Conservation (phyloP, 106 monocot species). For the Narthecium ossifragum region DNA sequence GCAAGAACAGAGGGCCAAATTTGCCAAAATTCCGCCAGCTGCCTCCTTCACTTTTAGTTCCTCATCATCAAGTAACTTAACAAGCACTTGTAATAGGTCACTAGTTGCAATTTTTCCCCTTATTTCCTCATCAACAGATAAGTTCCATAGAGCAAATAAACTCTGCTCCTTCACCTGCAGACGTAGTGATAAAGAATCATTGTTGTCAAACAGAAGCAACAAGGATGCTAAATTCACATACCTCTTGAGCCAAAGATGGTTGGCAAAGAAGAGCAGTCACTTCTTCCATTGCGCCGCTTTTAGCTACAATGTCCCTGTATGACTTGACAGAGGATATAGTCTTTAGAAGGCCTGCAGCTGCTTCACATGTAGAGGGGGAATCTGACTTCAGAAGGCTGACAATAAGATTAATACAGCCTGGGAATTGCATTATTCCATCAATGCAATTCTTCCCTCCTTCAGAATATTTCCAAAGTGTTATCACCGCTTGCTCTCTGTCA, state of each 20-base stretch:
- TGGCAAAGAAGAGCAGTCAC: conserved; percentile 41
- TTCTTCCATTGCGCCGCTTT: conserved; percentile 78
- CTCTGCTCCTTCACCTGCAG: conserved; percentile 73
- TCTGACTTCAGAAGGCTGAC: conserved; percentile 70
- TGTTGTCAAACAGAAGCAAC: neutral
- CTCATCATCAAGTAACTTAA: conserved; percentile 74
- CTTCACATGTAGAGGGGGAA: conserved; percentile 55
- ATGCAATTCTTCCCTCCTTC: conserved; percentile 67
- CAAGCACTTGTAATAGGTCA: conserved; percentile 44
- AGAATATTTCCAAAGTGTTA: conserved; percentile 73
- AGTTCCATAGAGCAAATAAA: conserved; percentile 68
- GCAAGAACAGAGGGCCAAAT: conserved; percentile 47
- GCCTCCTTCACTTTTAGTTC: conserved; percentile 84
- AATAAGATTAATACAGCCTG: conserved; percentile 68
- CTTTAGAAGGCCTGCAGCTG: conserved; percentile 68
- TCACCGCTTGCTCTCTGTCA: conserved; percentile 76
- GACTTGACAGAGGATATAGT: conserved; percentile 51
- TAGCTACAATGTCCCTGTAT: conserved; percentile 50
- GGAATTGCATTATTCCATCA: conserved; percentile 62
- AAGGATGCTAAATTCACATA: conserved; percentile 11
- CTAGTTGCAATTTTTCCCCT: conserved; percentile 42
- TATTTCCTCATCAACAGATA: conserved; percentile 59
- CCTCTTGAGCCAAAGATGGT: conserved; percentile 38
- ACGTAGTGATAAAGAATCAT: conserved; percentile 2
- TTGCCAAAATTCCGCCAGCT: conserved; percentile 70